Base-by-base conservation (phyloP, 2,329 filamentous ascomycete genomes). In the Ramularia endophylla region DNA sequence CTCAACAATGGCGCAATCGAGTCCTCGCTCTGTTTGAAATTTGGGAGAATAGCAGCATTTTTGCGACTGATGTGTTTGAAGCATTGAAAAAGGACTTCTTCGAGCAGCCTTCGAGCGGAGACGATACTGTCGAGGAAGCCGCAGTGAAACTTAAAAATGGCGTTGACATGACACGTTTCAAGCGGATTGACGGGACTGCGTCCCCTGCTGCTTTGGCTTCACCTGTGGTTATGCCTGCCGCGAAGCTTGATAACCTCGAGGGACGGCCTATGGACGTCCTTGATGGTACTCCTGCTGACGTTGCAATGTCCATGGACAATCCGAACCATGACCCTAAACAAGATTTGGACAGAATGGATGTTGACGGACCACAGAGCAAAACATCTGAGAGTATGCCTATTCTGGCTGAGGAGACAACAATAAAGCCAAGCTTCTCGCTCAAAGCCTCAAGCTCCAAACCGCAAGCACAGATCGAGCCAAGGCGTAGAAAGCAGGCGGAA, bases 1-100 rank as follows among this genome's bases (percentile, higher is more conserved):
- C 82, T 3, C 86, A 92, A 48, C 89, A 90, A 64, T 92, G 86
- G 84, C 85, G 85, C 62, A 77, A 85, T 36, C 87, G 83, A 54
- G 72, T 92, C 28, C 74, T 75, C 2, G 72, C 80, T 5, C 72
- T 92, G 2, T 67, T 92, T 7, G 73, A 75, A 34, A 67, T 87
- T 27, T 92, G 86, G 77, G 75, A 79, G 61, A 69, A 70, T 8
- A 77, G 74, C 71, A 76, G 70, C 53, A 73, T 78, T 1, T 94
- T 94, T 52, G 81, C 85, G 1, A 77, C 79, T 20, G 80, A 82
- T 41, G 81, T 78, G 35, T 85, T 90, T 51, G 83, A 85, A 48
- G 65, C 77, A 19, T 85, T 94, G 48, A 76, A 77, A 20, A 69
- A 73, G 40, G 75, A 75, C 9, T 94, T 94, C 55, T 79, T 85